These are phyloP conservation scores for Xylaria flabelliformis DNA, from an alignment of 495 filamentous ascomycete species.

Conservation along the genomic window DNA sequence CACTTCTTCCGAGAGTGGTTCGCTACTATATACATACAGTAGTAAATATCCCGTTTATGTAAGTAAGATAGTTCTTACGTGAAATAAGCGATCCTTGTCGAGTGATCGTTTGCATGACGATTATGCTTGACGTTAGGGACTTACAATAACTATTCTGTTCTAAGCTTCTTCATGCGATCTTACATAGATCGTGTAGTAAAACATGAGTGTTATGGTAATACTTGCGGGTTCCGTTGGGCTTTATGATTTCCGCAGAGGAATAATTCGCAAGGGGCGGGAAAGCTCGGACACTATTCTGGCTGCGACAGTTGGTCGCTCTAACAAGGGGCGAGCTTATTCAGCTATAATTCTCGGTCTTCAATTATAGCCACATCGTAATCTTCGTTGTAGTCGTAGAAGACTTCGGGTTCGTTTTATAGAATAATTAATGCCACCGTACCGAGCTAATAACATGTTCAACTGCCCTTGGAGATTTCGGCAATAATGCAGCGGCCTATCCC, in stretches of 20 bases:
- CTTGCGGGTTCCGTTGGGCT: neutral
- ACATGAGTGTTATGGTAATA: neutral
- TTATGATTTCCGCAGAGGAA: neutral
- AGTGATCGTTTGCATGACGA: neutral
- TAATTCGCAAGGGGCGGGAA: neutral
- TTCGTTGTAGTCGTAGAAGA: neutral
- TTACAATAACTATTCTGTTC: neutral
- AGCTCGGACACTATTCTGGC: neutral
- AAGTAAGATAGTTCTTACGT: neutral
- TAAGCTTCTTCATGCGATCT: neutral
- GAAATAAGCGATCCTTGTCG: neutral
- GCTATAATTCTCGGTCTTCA: neutral
- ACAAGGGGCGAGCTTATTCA: neutral
- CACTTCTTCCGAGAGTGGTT: neutral
- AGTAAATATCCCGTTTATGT: too few species aligned
- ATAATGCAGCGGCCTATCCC: constrained; percentile 1
- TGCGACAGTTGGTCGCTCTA: too few species aligned
- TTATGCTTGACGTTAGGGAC: neutral
- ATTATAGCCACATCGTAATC: neutral
- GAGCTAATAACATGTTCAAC: neutral
- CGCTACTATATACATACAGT: neutral
- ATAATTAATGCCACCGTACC: neutral
- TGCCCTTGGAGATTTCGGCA: neutral
- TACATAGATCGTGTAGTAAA: neutral
- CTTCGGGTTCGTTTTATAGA: neutral